Conservation (phyloP, 2,329 filamentous ascomycete genomes). For the Lachnellula subtilissima region DNA sequence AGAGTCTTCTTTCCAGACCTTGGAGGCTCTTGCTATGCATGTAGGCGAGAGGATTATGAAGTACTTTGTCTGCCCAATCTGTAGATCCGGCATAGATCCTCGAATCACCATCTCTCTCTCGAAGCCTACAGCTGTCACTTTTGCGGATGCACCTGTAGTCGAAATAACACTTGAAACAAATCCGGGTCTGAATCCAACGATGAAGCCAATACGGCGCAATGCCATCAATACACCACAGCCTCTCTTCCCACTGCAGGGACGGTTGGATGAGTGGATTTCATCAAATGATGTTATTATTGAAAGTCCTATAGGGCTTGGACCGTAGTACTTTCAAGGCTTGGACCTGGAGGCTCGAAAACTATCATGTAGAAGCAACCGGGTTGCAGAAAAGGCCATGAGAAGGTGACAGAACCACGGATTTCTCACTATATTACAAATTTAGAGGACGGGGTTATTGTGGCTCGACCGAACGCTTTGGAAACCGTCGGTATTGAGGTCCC, state of each 20-base stretch:
- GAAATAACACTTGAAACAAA: constrained; percentile 41
- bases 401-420: no score
- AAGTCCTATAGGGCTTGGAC: not conserved
- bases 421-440: no score
- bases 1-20: constrained; percentile 55
- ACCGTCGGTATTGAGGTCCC: no score
- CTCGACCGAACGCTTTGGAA: no score
- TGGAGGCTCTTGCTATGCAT: constrained; percentile 54
- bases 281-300: constrained; percentile 2
- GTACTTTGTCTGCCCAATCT: constrained; percentile 34
- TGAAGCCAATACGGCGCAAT: not conserved
- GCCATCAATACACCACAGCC: not conserved
- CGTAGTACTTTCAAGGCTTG: not conserved
- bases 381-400: no score
- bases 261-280: constrained; percentile 25
- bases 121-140: constrained; percentile 69
- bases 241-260: constrained; percentile 23
- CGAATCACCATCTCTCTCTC: constrained; percentile 56
- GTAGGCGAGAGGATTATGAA: constrained; percentile 43
- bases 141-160: constrained; percentile 66
- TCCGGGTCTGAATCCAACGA: not conserved
- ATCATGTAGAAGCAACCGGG: no score
- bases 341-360: not conserved
- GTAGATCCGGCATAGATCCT: not conserved
- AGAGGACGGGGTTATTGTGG: no score